Evolutionary conservation across 371 early-diverging fungal species (phyloP), one percentile per base, ranked within the genome.

Genomic region (Circinella umbellata): DNA sequence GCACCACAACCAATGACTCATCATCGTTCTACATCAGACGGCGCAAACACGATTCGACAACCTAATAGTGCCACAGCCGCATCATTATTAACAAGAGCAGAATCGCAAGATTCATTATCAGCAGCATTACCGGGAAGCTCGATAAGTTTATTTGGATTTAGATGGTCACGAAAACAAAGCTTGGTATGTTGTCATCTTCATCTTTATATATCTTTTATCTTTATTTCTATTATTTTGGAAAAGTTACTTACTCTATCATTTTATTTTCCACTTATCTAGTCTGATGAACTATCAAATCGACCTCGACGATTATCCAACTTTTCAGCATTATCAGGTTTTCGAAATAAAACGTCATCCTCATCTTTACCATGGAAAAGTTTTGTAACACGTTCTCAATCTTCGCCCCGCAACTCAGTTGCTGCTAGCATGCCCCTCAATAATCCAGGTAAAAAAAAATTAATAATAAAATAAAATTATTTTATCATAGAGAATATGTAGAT

Each of bases 281-380:
- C 63, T 9, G 63, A 63, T 48, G 63, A 69, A 47, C 8, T 53
- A 14, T 36, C 67, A 38, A 53, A 17, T 34, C 63, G 63, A 1
- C 38, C 54, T 49, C 73, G 77, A 51, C 76, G 76, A 54, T 68
- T 76, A 27, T 76, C 78, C 38, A 75, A 78, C 69, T 78, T 80
- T 64, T 75, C 80, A 9, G 76, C 75, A 37, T 72, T 80, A 51
- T 62, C 62, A 17, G 47, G 47, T 13, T 62, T 62, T 60, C 73
- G 76, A 34, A 76, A 66, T 47, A 71, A 73, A 63, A 69, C 67
- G 27, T 68, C 66, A 70, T 64, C 80, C 47, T 54, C 80, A 49
- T 47, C 47, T 0, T 27, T 27, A 42, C 57, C 67, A 39, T 69
- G 77, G 38, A 77, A 74, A 69, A 77, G 69, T 61, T 63, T 80